Conservation (phyloP, 306 rosid species). For the Abrus precatorius region DNA sequence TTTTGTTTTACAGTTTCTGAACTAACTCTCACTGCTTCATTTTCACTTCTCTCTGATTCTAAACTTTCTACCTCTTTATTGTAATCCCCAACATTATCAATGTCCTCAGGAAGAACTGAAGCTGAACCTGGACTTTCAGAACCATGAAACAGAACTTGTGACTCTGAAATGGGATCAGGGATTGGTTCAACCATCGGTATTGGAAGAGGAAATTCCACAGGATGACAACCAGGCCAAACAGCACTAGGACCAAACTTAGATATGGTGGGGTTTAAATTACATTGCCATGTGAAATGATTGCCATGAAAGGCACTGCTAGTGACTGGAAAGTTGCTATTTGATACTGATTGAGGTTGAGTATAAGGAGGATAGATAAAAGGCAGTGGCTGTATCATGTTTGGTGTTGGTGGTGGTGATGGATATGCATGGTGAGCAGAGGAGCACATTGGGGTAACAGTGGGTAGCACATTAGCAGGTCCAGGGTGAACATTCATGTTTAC, state of each 20-base stretch:
- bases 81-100: slow-evolving; percentile 63
- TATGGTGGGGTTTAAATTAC: slow-evolving; percentile 68
- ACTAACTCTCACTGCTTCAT: slow-evolving; percentile 56
- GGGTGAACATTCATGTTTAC: slow-evolving; percentile 91
- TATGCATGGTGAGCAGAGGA: slow-evolving; percentile 91
- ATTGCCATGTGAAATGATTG: slow-evolving; percentile 84
- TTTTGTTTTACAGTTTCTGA: slow-evolving; percentile 67
- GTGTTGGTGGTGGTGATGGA: slow-evolving; percentile 94
- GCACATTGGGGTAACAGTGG: slow-evolving; percentile 73
- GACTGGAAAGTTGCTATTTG: slow-evolving; percentile 76
- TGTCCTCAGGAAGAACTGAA: slow-evolving; percentile 60
- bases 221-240: slow-evolving; percentile 89
- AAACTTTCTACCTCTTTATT: slow-evolving; percentile 55
- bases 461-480: slow-evolving; percentile 67
- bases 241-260: slow-evolving; percentile 75
- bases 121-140: slow-evolving; percentile 56
- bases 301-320: slow-evolving; percentile 79
- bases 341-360: slow-evolving; percentile 81
- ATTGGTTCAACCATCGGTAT: slow-evolving; percentile 71
- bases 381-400: slow-evolving; percentile 90
- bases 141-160: slow-evolving; percentile 57
- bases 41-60: slow-evolving; percentile 55
- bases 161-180: slow-evolving; percentile 63
- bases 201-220: slow-evolving; percentile 78
- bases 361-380: slow-evolving; percentile 87